phyloP scores from a whole-genome alignment of 345 rosid species.

The Geranium rotundifolium region DNA sequence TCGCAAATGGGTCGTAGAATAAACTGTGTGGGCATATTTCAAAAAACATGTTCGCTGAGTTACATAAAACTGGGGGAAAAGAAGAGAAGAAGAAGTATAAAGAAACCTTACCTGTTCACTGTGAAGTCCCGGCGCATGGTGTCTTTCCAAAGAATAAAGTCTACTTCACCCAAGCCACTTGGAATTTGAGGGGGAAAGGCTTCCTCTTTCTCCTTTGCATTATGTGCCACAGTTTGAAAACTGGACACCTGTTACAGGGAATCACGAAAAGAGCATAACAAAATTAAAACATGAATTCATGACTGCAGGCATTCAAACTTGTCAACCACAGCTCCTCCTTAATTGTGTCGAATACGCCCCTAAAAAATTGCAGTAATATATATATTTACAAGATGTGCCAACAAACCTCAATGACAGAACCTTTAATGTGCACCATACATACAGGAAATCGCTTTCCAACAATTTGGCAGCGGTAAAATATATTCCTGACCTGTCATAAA shows the following conservation, averaged over 20 bases:
- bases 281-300: constrained; percentile 8
- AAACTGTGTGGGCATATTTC: constrained; percentile 28
- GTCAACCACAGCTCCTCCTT: not conserved
- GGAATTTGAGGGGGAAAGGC: constrained; percentile 20
- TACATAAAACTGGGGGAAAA: not conserved
- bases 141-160: constrained; percentile 62
- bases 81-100: constrained; percentile 9
- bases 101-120: constrained; percentile 52
- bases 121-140: constrained; percentile 83
- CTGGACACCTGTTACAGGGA: constrained; percentile 60
- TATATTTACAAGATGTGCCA: not conserved
- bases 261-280: constrained; percentile 1
- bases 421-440: constrained; percentile 53
- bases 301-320: not conserved
- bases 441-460: constrained; percentile 77
- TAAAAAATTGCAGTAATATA: not conserved
- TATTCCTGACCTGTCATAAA: constrained; percentile 34
- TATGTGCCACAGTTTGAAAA: constrained; percentile 50
- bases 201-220: constrained; percentile 25
- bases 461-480: constrained; percentile 41
- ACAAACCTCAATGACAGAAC: constrained; percentile 61
- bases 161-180: constrained; percentile 32
- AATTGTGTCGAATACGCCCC: not conserved
- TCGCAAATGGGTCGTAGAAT: constrained; percentile 52
- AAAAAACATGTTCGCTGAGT: not conserved